Evolutionary conservation across 2,329 filamentous ascomycete genomes (phyloP), one percentile per base, ranked within the genome.

Genomic region (Talaromyces sp.): DNA sequence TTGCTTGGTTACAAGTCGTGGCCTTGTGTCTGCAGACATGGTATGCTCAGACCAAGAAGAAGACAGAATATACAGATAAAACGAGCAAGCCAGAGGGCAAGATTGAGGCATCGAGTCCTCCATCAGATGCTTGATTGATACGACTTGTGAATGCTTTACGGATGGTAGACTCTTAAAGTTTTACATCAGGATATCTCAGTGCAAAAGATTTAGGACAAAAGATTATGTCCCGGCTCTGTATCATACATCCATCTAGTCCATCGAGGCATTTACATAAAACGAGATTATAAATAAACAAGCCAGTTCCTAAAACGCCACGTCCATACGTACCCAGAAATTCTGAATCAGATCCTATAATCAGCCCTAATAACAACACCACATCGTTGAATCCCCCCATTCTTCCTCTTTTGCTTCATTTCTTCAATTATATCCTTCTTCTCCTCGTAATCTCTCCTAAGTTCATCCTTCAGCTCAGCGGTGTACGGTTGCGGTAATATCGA

Each of bases 341-440:
- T n/a, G 13, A 50, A 50, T 59, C 52, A 43, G 35, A 66, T 64
- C 33, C 52, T 39, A 31, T 45, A 60, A 60, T 64, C 41, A 1
- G 64, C 54, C 50, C 33, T 54, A 66, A 66, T 60, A 31, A 59
- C 52, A 60, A 63, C 52, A 35, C 64, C 60, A 45, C 64, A 66
- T 11, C 27, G 45, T 27, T 60, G 41, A 27, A 64, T 6, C 52
- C 64, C 64, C 13, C 60, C 61, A 35, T 57, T 63, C 50, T 63
- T 41, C 60, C 35, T 43, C 19, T 59, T 59, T 39, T 31, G 11
- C 37, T 10, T 43, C n/a, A 52, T 66, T 7, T 64, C 59, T 33
- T 58, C 43, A 45, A 65, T 60, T 19, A 65, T 64, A 35, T 62
- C 63, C 27, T 61, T 65, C 31, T 65, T 62, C 48, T 65, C 56